Base-by-base conservation (phyloP, 2,329 filamentous ascomycete genomes). In the Raffaelea arxii region DNA sequence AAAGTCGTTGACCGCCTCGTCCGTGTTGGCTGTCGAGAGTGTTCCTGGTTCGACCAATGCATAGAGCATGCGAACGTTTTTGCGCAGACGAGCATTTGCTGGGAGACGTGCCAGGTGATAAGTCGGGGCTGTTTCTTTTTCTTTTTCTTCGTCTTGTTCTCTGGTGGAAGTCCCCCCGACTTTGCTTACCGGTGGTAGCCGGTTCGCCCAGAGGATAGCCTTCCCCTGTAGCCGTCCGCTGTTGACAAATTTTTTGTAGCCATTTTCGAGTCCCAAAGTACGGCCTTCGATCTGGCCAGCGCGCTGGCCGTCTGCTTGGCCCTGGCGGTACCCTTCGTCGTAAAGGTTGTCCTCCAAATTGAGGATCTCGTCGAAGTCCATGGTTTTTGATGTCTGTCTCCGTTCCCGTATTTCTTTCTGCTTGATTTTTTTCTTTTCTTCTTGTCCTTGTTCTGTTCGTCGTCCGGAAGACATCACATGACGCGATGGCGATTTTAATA, bases 201-300 rank as follows among this genome's bases (percentile, higher is more conserved):
- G 74, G 50, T 86, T 84, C 12, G 82, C 80, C 90, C 91, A 97
- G n/a, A 97, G 72, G 22, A 85, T 67, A 14, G 87, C 80, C 57
- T 80, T 82, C 39, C 88, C 86, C 56, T 91, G 83, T 25, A 97
- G 65, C 49, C 75, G 74, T 3, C 91, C 91, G 62, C 88, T 77
- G 51, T 88, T 82, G 37, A 85, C 61, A 59, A 94, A 96, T 66
- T 95, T 97, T 57, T 95, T 87, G 56, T 92, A 97, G 0, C 90
- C 91, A 53, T 90, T 92, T 61, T 94, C 85, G 37, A 97, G 78
- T 1, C 91, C 92, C 60, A 97, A 88, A 19, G 88, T 78, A 44
- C 89, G 85, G 50, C 92, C 92, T 72, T 98, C 92, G 53, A 87
- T 80, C 48, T 82, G 81, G 35, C 92, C 92, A 25, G 86, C 83